These are phyloP conservation scores for Ilyonectria destructans DNA, from an alignment of 2,329 filamentous ascomycete species.

Conservation along the genomic window DNA sequence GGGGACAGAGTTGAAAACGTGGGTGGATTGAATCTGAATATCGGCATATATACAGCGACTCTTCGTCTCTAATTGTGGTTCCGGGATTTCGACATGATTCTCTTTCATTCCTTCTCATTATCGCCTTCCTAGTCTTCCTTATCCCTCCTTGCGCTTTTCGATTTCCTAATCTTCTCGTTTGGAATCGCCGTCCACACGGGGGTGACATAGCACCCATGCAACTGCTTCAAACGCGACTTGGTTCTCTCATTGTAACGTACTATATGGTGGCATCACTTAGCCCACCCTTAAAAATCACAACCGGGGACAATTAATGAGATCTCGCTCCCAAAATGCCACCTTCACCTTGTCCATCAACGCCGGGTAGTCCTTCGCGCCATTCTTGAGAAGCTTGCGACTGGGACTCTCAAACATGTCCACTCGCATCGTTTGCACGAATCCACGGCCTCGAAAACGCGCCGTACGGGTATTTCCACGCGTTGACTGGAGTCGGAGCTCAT, in stretches of 20 bases:
- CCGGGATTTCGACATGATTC: no score
- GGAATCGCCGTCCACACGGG: no score
- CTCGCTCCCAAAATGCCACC: neutral
- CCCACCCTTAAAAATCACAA: neutral
- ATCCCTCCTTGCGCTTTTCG: no score
- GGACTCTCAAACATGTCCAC: slow-evolving; percentile 2
- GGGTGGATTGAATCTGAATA: neutral
- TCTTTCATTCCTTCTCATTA: no score
- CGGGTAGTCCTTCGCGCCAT: neutral
- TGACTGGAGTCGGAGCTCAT: neutral
- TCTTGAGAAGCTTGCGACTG: neutral
- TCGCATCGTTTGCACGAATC: neutral
- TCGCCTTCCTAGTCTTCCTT: no score
- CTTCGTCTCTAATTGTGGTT: neutral
- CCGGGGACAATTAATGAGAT: neutral
- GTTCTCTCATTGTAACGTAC: neutral
- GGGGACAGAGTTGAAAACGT: neutral
- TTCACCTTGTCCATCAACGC: neutral
- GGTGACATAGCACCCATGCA: no score
- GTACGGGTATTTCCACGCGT: no score
- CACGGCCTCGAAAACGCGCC: neutral
- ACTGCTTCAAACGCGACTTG: neutral
- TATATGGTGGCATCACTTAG: neutral
- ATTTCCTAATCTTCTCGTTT: no score
- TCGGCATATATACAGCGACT: neutral